These are phyloP conservation scores for Amaranthus hypochondriacus DNA, from an alignment of 148 eudicot genomes.

Conservation along the genomic window DNA sequence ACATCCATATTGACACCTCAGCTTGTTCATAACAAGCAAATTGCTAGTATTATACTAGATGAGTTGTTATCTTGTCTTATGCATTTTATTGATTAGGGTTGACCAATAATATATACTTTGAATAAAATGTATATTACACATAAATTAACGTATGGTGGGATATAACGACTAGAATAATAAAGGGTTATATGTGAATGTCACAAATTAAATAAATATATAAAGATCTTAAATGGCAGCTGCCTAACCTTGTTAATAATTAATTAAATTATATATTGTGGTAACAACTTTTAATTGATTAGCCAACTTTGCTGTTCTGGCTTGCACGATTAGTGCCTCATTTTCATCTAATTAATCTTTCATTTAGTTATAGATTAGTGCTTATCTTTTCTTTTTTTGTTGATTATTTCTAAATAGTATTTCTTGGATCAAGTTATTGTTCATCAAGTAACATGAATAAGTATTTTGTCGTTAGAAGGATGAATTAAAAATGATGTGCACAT, in stretches of 20 bases:
- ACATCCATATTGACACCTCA: too few relatives aligned
- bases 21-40: neutral
- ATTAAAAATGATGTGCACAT: too few relatives aligned
- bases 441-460: too few relatives aligned
- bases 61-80: neutral
- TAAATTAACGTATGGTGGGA: neutral
- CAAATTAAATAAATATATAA: neutral
- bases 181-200: neutral
- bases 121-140: neutral
- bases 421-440: too few relatives aligned
- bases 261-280: neutral
- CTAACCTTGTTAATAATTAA: too few relatives aligned
- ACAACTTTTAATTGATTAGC: neutral
- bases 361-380: neutral
- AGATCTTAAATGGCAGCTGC: too few relatives aligned
- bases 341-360: neutral
- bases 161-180: neutral
- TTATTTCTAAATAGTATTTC: too few relatives aligned
- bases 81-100: neutral
- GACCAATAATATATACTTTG: neutral
- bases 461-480: too few relatives aligned
- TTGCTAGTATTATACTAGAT: neutral
- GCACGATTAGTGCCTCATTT: constrained; percentile 7
- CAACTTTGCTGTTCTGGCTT: neutral
- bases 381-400: too few relatives aligned